A percentile compares a stretch with the other conserved stretches of the same genome.
Conservation (phyloP, 768 basidiomycete genomes). For the Kwoniella botswanensis region DNA sequence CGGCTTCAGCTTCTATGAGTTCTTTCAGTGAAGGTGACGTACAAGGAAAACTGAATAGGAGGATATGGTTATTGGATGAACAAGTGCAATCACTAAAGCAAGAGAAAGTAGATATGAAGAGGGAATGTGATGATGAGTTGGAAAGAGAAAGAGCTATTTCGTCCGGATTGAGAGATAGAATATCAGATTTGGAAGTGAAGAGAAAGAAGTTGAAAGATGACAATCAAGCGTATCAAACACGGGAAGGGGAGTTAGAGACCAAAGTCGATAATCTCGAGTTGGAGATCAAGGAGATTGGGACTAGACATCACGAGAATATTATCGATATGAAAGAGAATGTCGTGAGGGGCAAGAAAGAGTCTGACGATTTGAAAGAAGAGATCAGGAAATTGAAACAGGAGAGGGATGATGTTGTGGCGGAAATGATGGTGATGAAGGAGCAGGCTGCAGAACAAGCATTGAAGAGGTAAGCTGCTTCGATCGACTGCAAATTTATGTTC, state of each 20-base stretch:
- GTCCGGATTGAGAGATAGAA: conserved; percentile 41
- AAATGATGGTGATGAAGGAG: neutral
- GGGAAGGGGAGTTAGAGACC: conserved; percentile 6
- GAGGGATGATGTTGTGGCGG: conserved; percentile 3
- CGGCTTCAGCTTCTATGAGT: conserved; percentile 4
- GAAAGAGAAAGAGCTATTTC: conserved; percentile 36
- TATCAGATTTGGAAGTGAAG: conserved; percentile 42
- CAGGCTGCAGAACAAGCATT: neutral
- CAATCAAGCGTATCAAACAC: conserved; percentile 3
- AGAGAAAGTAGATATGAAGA: conserved; percentile 15
- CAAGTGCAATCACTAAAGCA: conserved; percentile 4
- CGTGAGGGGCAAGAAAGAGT: neutral
- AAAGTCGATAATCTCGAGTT: neutral
- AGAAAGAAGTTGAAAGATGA: conserved; percentile 18
- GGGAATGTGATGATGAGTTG: conserved; percentile 19
- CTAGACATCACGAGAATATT: neutral
- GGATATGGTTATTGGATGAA: conserved; percentile 33
- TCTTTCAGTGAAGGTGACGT: conserved; percentile 18
- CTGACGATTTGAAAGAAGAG: conserved; percentile 6
- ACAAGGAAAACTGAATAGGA: conserved; percentile 30
- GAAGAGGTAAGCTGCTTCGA: conserved; percentile 10
- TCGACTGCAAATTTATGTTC: neutral
- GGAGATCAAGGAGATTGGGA: neutral
- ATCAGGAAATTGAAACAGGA: neutral
- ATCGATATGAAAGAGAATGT: conserved; percentile 12